A percentile compares a stretch with the other conserved stretches of the same genome.
Conservation (phyloP, 2,329 filamentous ascomycete species). For the Apiospora saccharicola region DNA sequence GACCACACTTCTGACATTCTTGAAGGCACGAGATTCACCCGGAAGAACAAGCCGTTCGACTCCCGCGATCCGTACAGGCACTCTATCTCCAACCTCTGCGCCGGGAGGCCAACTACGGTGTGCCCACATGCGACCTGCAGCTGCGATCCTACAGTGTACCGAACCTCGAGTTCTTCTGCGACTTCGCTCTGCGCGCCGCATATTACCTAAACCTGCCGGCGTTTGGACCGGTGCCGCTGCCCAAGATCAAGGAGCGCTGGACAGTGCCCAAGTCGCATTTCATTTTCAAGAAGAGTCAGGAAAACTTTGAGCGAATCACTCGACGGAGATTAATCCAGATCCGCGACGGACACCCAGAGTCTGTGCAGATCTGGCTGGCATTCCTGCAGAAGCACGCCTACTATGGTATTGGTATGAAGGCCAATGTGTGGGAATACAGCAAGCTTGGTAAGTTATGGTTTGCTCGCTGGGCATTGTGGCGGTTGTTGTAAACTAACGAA, state of each 20-base stretch:
- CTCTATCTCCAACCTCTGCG: conserved; percentile 86
- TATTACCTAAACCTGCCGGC: conserved; percentile 92
- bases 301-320: conserved; percentile 96
- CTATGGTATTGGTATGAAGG: conserved; percentile 98
- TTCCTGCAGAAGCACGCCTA: conserved; percentile 93
- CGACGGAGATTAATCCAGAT: conserved; percentile 88
- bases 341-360: conserved; percentile 87
- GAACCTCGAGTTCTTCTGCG: conserved; percentile 91
- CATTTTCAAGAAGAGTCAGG: conserved; percentile 96
- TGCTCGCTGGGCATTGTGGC: background rate
- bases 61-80: conserved; percentile 83
- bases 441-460: conserved; percentile 63
- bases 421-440: conserved; percentile 92
- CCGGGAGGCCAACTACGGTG: conserved; percentile 74
- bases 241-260: conserved; percentile 89
- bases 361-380: conserved; percentile 89
- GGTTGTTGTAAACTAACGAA: background rate
- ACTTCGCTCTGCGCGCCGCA: conserved; percentile 92
- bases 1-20: background rate
- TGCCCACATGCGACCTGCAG: conserved; percentile 90
- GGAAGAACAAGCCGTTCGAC: conserved; percentile 51
- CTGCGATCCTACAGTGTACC: conserved; percentile 89
- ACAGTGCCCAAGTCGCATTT: conserved; percentile 90
- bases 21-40: conserved; percentile 19
- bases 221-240: conserved; percentile 84